These are phyloP conservation scores for Lodderomyces metapsilosis DNA, from an alignment of 1,139 yeast genomes.

Conservation along the genomic window DNA sequence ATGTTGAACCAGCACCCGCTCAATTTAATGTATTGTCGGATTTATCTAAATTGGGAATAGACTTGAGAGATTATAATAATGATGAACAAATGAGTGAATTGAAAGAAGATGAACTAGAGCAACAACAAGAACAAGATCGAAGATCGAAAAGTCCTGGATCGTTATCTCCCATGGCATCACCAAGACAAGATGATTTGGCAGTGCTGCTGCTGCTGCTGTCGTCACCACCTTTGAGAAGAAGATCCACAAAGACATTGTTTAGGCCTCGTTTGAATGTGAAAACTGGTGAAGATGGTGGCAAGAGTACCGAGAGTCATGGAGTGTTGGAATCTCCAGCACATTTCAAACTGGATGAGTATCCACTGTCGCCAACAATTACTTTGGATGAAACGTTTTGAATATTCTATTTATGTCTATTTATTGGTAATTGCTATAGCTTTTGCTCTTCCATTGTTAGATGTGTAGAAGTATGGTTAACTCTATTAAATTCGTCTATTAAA, in stretches of 20 bases:
- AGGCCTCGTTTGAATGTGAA: slow-evolving; percentile 26
- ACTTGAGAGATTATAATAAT: slow-evolving; percentile 23
- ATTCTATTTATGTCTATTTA: neutral
- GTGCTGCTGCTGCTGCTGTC: neutral
- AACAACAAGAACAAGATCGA: slow-evolving; percentile 5
- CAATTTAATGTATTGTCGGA: slow-evolving; percentile 28
- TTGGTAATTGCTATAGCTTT: neutral
- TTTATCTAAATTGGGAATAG: slow-evolving; percentile 32
- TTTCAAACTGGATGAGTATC: slow-evolving; percentile 13
- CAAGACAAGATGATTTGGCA: neutral
- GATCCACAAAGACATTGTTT: slow-evolving; percentile 38
- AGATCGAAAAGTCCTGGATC: slow-evolving; percentile 5
- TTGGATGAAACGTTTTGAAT: slow-evolving; percentile 31
- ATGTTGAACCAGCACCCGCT: slow-evolving; percentile 42
- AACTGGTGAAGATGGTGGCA: slow-evolving; percentile 3
- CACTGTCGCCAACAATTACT: slow-evolving; percentile 41
- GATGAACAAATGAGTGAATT: slow-evolving; percentile 24
- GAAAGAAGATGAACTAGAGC: slow-evolving; percentile 11
- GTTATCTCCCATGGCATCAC: slow-evolving; percentile 6
- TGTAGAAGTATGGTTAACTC: no score
- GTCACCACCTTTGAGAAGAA: slow-evolving; percentile 16
- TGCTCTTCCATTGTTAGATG: neutral
- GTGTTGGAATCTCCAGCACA: neutral
- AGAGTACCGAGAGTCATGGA: neutral
- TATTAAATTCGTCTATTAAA: no score